Evolutionary conservation across 371 early-diverging fungal genomes (phyloP).

Genomic region (Rhizopus delemar): DNA sequence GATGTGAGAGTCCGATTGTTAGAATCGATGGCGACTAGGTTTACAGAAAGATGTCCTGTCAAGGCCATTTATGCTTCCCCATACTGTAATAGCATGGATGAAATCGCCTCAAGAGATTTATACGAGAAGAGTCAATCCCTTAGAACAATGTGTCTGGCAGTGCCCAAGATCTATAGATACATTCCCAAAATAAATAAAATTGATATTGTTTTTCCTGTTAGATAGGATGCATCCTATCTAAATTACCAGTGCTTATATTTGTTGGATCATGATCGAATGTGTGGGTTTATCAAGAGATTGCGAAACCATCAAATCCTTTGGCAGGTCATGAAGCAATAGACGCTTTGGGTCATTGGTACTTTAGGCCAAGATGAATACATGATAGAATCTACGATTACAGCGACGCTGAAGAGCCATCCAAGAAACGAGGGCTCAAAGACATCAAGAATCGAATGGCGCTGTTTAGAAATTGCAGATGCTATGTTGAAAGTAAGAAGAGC

Average conservation of each 20-base stretch:
- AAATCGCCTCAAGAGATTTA: slow-evolving; percentile 7
- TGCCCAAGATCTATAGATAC: slow-evolving; percentile 2
- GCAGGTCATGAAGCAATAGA: slow-evolving; percentile 7
- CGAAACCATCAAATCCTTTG: not conserved
- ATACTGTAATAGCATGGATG: slow-evolving; percentile 9
- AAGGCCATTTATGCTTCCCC: slow-evolving; percentile 6
- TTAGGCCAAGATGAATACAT: too few species aligned
- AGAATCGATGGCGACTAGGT: slow-evolving; percentile 4
- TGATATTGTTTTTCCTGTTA: slow-evolving; percentile 3
- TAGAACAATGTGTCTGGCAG: slow-evolving; percentile 1
- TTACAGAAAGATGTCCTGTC: slow-evolving; percentile 7
- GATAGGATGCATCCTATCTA: slow-evolving; percentile 3
- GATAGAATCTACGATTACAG: too few species aligned
- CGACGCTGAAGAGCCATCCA: too few species aligned
- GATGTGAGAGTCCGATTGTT: slow-evolving; percentile 9
- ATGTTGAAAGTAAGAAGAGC: too few species aligned
- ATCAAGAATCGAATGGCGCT: too few species aligned
- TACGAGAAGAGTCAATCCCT: not conserved
- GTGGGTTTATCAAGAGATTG: not conserved
- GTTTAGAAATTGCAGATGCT: too few species aligned
- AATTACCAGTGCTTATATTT: not conserved
- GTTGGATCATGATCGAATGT: slow-evolving; percentile 1
- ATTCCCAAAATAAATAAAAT: not conserved
- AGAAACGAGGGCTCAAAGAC: too few species aligned
- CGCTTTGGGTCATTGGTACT: too few species aligned